Base-by-base conservation (phyloP, 2,329 filamentous ascomycete genomes). In the Aspergillus uvarum region DNA sequence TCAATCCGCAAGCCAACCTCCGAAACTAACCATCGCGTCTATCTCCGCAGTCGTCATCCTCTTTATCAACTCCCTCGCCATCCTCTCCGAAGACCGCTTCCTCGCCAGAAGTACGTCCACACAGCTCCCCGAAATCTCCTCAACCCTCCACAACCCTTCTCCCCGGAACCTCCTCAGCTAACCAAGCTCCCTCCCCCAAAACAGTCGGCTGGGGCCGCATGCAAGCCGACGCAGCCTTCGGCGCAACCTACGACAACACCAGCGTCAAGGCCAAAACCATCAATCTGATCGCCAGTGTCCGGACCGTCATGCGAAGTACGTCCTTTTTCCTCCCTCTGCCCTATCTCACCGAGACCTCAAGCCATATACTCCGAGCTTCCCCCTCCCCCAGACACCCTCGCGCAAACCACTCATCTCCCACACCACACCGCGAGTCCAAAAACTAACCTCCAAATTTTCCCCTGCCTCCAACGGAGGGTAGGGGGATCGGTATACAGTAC, bases 31-130 rank as follows among this genome's bases (percentile, higher is more conserved):
- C 16, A 11, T 16, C 38, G 38, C 38, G 5, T 44, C 14, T 19
- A 5, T 44, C 35, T 56, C 58, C 63, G 31, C 63, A 92, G 90
- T 94, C 67, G 85, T 87, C 68, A 83, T 96, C 74, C 91, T 98
- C 72, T 85, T 98, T 74, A 88, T 95, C 79, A 99, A 99, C 79
- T 91, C 92, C 67, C 89, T 98, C 74, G 92, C 93, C 65, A 87
- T 97, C 73, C 89, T 98, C 66, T 96, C 92, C 69, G 93, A 96
- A 85, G 92, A 96, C 79, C 89, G 92, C 63, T 96, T 96, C 77
- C 90, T 96, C 67, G 90, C 89, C 59, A 87, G 91, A 77, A 92
- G 79, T 89, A 87, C 55, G 70, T 64, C 59, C 54, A 35, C 32
- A 12, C 12, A 12, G 10, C 53, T 58, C 4, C 6, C 38, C 16